Conservation (phyloP, 441 rosid genomes). For the Eruca vesicaria region DNA sequence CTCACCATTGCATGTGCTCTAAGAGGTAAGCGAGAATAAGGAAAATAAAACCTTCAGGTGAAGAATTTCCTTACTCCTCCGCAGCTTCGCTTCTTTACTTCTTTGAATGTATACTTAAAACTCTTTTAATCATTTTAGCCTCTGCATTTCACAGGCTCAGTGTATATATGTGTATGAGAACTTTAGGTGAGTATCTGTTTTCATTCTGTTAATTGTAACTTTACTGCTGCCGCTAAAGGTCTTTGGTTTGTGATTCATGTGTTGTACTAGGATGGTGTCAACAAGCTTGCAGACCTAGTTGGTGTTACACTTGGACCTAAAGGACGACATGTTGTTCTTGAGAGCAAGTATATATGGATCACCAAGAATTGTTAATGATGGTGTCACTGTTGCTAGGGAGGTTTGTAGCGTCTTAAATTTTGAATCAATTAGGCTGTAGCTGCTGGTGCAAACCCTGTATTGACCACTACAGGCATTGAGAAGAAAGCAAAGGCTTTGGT, state of each 20-base stretch:
- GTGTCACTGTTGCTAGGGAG: slow-evolving; percentile 92
- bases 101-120: background rate
- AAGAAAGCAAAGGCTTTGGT: slow-evolving; percentile 77
- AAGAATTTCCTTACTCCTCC: background rate
- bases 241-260: background rate
- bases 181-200: slow-evolving; percentile 61
- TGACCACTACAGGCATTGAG: slow-evolving; percentile 90
- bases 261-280: slow-evolving; percentile 67
- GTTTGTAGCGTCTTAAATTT: no score
- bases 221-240: background rate
- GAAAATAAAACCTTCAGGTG: no score
- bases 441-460: slow-evolving; percentile 91
- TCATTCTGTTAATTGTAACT: background rate
- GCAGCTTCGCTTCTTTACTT: background rate
- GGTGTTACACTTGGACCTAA: no score
- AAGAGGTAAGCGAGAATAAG: no score
- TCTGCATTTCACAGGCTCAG: background rate
- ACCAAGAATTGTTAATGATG: slow-evolving; percentile 94
- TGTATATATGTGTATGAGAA: background rate
- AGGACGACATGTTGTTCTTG: slow-evolving; percentile 94
- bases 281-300: slow-evolving; percentile 94
- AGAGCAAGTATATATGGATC: slow-evolving; percentile 99
- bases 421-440: slow-evolving; percentile 66
- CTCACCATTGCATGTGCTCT: no score
- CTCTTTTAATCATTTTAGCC: background rate